Base-by-base conservation (phyloP, 768 basidiomycete genomes). In the Mycena pura region DNA sequence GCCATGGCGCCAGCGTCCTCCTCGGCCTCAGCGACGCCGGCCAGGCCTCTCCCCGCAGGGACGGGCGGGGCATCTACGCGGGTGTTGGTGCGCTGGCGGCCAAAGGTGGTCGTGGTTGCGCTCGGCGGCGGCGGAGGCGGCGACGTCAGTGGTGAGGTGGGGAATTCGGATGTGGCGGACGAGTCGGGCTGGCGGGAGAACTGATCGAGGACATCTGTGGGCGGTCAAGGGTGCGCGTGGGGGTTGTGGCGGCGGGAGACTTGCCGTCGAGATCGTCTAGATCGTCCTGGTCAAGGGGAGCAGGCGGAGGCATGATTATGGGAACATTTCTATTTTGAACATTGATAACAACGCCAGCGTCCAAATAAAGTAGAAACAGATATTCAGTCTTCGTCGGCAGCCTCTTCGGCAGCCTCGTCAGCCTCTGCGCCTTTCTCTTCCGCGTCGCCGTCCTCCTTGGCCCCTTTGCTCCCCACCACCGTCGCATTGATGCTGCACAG, bases 401-500 rank as follows among this genome's bases (percentile, higher is more conserved):
- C 28, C 14, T 66, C 57, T 9, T 65, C 60, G 6, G 27, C 50
- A 8, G 36, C 38, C 21, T 60, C 43, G 19, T 62, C 25, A 8
- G 36, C 45, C 31, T 60, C 49, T 25, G 60, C 32, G 7, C 45
- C 43, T 6, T 53, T 41, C 1, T 65, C 39, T 4, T 45, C 44
- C 40, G 55, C 51, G 6, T 38, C 47, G 9, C 25, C 47, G 1
- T 50, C 59, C 19, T 58, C 25, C 25, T 62, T 46, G 7, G 60
- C 60, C 14, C 28, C 57, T 29, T 66, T 66, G 48, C 64, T 66
- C 3, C 64, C 64, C 21, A 66, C 8, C 14, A 92, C 90, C 31
- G 87, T 88, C 27, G 90, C 91, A 71, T 92, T 93, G 66, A 93
- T 83, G 14, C 91, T 92, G 60, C n/a, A 38, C 5, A 59, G 17